Evolutionary conservation across 2,329 filamentous ascomycete genomes (phyloP).

Genomic region (Metarhizium brunneum): DNA sequence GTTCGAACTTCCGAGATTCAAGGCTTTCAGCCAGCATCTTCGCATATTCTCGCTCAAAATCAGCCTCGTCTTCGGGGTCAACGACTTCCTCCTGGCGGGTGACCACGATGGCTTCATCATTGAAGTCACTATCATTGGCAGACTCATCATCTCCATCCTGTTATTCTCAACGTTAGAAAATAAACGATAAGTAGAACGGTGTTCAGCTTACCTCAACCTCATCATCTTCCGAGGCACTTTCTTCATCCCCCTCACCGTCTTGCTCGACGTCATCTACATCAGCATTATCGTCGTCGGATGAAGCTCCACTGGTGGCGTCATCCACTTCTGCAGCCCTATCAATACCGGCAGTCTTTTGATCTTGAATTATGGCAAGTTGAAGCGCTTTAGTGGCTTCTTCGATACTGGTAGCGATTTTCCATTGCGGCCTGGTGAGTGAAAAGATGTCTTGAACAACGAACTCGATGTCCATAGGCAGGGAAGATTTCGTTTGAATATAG

Average conservation of each 20-base stretch:
- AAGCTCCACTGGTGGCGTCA: constrained; percentile 58
- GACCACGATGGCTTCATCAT: constrained; percentile 86
- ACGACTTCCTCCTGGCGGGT: constrained; percentile 82
- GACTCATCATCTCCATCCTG: constrained; percentile 41
- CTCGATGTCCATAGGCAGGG: constrained; percentile 91
- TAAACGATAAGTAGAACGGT: background rate
- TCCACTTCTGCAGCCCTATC: constrained; percentile 64
- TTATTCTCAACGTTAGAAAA: constrained; percentile 7
- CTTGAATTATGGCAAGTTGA: constrained; percentile 77
- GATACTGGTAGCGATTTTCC: constrained; percentile 74
- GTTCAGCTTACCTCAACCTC: constrained; percentile 42
- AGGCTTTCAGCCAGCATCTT: constrained; percentile 98
- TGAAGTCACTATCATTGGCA: constrained; percentile 52
- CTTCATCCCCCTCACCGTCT: constrained; percentile 52
- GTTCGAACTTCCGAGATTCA: constrained; percentile 91
- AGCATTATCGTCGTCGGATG: constrained; percentile 67
- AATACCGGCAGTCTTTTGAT: constrained; percentile 70
- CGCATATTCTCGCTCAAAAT: constrained; percentile 95
- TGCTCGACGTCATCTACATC: constrained; percentile 57
- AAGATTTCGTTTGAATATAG: constrained; percentile 84
- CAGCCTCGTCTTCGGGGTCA: constrained; percentile 89
- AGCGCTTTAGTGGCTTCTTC: constrained; percentile 80
- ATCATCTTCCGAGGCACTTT: constrained; percentile 50
- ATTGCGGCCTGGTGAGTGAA: constrained; percentile 75
- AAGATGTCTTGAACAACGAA: constrained; percentile 94